Evolutionary conservation across 2,329 filamentous ascomycete species (phyloP), one percentile per base, ranked within the genome.

Genomic region (Rugonectria rugulosa): DNA sequence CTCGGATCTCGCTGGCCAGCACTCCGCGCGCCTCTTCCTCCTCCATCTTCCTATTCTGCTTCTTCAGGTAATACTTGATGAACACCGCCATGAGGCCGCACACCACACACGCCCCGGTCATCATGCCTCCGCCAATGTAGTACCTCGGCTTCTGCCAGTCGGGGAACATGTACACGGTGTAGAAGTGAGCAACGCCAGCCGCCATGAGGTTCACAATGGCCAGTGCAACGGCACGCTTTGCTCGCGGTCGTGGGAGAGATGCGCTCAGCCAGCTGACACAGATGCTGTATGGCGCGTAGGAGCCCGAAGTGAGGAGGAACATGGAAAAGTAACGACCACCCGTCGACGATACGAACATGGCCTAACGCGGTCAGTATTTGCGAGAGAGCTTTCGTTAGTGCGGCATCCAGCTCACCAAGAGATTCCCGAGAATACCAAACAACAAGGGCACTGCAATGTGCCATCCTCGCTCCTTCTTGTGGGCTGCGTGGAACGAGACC

Each of bases 391-490:
- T n/a, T n/a, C n/a, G n/a, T n/a, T n/a, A n/a, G n/a, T n/a, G n/a
- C n/a, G n/a, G n/a, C n/a, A n/a, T n/a, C n/a, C n/a, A n/a, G n/a
- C 44, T 54, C 38, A 49, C 44, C 12, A 48, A 20, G 6, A 54
- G 4, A 75, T 54, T 58, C 9, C 56, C 56, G 11, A 58, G 51
- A 1, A 80, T 65, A 0, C 74, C 76, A 5, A 80, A 45, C 1
- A 61, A 51, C 32, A 58, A 19, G 2, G 61, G 54, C 11, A 62
- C 78, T 1, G 76, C 68, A 14, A 80, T 78, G 57, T 81, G 79
- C 32, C 76, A 75, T 2, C 74, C 76, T 7, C 80, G 70, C 56
- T 81, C 78, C 7, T 75, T 71, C 41, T 77, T 75, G 42, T 73
- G 65, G 43, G 81, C 79, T 0, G 75, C 77, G 9, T 72, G 77